Evolutionary conservation across 2,329 filamentous ascomycete species (phyloP), one percentile per base, ranked within the genome.

Genomic region (Talaromyces piceae): DNA sequence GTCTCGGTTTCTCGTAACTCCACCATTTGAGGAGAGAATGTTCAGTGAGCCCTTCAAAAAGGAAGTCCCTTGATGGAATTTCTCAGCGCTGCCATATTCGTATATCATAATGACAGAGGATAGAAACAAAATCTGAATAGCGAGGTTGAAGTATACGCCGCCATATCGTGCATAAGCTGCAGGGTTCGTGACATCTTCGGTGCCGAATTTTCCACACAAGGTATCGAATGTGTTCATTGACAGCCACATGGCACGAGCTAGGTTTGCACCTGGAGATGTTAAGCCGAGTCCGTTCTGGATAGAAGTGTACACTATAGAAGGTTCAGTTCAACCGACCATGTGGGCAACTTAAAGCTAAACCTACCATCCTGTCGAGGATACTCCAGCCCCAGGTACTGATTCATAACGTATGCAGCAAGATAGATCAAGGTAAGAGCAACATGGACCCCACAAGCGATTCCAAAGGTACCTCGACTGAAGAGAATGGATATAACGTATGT

Each of bases 401-500:
- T 47, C 45, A 47, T 47, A 13, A 23, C 45, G 27, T 47, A 47
- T 18, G 45, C 45, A 18, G 45, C 45, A 16, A 47, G 25, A 22
- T 47, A 47, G 27, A 47, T 39, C 20, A 47, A 26, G 5, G 28
- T 25, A 33, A 47, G 45, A 7, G 45, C 31, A 8, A 47, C 45
- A 22, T 47, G 45, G 13, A 47, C 79, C 16, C 85, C 87, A 1
- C 88, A 87, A 2, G 87, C 82, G 64, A 91, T 86, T 0, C 89
- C 91, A 65, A 93, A 96, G 0, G 90, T 83, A 4, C 87, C 85
- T 5, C 95, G 77, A 46, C 79, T 81, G 28, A 85, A 81, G 60
- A 90, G 86, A 0, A 95, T 78, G 0, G 90, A 95, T 39, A 95
- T 77, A 31, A 91, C 74, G 66, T 96, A 96, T 2, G 86, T 80